These are phyloP conservation scores for Myxozyma geophila DNA, from an alignment of 805 yeast genomes.

Conservation along the genomic window DNA sequence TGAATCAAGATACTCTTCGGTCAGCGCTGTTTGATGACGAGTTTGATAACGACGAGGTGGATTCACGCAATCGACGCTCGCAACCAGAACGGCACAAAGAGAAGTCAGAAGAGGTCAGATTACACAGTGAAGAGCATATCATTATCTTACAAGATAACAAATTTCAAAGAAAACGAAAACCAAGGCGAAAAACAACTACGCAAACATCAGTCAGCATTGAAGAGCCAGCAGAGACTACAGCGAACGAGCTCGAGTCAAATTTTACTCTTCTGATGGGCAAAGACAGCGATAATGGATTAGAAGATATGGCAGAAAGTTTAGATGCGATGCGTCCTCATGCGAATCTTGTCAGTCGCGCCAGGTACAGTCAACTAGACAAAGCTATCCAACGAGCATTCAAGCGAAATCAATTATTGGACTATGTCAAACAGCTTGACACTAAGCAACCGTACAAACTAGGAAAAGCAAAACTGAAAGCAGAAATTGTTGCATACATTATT, in stretches of 20 bases:
- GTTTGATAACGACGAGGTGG: background rate
- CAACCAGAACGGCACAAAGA: slow-evolving; percentile 3
- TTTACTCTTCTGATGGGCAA: slow-evolving; percentile 1
- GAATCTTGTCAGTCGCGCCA: slow-evolving; percentile 17
- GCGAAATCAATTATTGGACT: slow-evolving; percentile 13
- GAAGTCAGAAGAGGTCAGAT: background rate
- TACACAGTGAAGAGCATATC: background rate
- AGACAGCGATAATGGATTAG: background rate
- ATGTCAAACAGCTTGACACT: background rate
- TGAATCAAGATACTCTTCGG: background rate
- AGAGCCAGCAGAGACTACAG: background rate
- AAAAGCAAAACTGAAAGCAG: slow-evolving; percentile 1
- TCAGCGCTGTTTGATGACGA: slow-evolving; percentile 12
- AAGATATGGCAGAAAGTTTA: slow-evolving; percentile 11
- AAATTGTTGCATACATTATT: slow-evolving; percentile 10
- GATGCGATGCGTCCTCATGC: slow-evolving; percentile 17
- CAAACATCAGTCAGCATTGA: background rate
- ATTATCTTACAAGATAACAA: background rate
- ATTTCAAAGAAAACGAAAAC: slow-evolving; percentile 2
- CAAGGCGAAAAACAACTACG: background rate
- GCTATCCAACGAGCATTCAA: slow-evolving; percentile 18
- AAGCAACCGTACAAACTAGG: background rate
- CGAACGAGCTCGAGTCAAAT: slow-evolving; percentile 1
- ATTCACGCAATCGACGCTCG: no score
- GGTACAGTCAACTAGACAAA: slow-evolving; percentile 13